phyloP scores from a whole-genome alignment of 805 yeast species.

The Lipomyces orientalis region DNA sequence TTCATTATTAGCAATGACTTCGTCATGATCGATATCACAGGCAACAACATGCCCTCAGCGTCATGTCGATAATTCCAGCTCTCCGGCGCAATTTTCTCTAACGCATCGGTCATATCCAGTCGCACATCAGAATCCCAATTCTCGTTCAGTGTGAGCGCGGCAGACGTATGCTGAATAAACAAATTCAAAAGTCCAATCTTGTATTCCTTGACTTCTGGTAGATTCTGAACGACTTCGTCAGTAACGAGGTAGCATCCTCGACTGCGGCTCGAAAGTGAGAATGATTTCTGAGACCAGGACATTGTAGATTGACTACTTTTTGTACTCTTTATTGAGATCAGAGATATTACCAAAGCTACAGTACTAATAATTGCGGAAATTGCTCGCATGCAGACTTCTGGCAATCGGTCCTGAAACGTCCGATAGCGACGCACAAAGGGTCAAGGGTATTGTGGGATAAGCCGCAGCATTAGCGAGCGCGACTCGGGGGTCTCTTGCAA shows the following conservation, averaged over 20 bases:
- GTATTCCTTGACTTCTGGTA: conserved; percentile 66
- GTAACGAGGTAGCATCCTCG: conserved; percentile 76
- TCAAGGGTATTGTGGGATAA: not conserved
- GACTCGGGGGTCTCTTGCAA: not conserved
- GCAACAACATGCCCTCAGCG: conserved; percentile 63
- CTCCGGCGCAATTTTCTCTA: conserved; percentile 74
- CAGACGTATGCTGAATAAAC: conserved; percentile 80
- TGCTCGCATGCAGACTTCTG: not conserved
- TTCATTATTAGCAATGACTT: not conserved
- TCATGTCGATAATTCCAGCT: conserved; percentile 61
- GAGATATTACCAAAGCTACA: not conserved
- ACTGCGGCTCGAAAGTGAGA: conserved; percentile 50
- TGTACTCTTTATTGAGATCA: not conserved
- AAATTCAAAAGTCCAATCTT: conserved; percentile 68
- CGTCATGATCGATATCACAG: not conserved
- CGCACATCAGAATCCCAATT: conserved; percentile 83
- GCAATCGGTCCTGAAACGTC: not conserved
- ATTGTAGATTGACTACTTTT: conserved; percentile 2
- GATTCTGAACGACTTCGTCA: conserved; percentile 59
- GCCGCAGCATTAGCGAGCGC: not conserved
- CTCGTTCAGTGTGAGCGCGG: conserved; percentile 76
- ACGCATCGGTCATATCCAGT: conserved; percentile 65
- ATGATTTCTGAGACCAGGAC: conserved; percentile 36
- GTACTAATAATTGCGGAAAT: not conserved
- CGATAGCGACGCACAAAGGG: not conserved